Percentiles rank a stretch among this genome's conserved stretches.
Conservation (phyloP, 208 protist genomes). For the Leishmania tarentolae region DNA sequence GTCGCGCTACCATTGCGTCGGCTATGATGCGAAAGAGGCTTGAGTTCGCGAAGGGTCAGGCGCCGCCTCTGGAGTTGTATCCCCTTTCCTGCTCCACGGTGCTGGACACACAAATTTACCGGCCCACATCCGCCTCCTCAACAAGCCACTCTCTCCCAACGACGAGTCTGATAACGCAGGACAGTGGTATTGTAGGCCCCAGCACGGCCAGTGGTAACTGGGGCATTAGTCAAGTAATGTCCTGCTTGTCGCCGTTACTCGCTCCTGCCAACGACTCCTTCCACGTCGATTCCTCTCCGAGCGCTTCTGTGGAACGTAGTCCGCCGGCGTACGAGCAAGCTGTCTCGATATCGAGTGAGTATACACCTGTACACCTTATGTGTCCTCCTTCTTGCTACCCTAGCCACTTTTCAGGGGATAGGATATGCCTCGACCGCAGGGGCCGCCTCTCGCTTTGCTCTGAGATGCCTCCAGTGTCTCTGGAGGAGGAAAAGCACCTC, state of each 20-base stretch:
- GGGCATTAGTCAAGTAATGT: background rate
- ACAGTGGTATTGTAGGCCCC: too few species aligned
- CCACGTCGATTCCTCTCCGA: background rate
- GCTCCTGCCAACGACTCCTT: background rate
- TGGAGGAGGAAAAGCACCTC: constrained; percentile 25
- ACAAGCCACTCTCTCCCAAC: background rate
- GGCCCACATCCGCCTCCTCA: background rate
- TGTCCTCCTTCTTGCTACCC: constrained; percentile 8
- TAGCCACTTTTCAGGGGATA: constrained; percentile 5
- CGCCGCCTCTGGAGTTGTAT: too few species aligned
- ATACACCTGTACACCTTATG: background rate
- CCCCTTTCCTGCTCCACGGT: background rate
- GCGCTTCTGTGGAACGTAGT: background rate
- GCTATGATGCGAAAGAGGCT: constrained; percentile 21
- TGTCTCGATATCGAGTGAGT: background rate
- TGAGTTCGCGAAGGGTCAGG: background rate
- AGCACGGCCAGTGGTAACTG: background rate
- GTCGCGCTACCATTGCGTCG: constrained; percentile 36
- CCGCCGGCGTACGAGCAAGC: constrained; percentile 7
- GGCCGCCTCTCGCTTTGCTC: background rate
- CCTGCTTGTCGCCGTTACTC: background rate
- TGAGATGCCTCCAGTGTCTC: constrained; percentile 8
- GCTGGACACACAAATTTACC: background rate
- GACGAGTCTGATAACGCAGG: background rate
- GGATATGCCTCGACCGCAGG: background rate